Base-by-base conservation (phyloP, 495 filamentous ascomycete species). In the Aspergillus incahuasiensis region DNA sequence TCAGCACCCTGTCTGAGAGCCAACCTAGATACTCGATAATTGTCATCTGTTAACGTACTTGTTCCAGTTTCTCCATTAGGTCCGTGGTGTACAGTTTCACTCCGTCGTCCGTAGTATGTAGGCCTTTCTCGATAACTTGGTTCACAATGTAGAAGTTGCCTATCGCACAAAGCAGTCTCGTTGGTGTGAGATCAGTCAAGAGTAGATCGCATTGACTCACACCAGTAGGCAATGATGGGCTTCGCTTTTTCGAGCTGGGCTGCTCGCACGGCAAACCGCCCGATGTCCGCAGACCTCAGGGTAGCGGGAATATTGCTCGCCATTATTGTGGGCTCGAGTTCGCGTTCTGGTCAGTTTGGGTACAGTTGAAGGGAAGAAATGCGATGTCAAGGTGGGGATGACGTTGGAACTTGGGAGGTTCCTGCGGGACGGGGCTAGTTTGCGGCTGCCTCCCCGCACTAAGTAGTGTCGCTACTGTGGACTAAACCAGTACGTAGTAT, bases 101-200 rank as follows among this genome's bases (percentile, higher is more conserved):
- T 61, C 94, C 91, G 39, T 85, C 80, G 66, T 91, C 86, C 49
- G 77, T 72, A 20, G 75, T 81, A 67, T 97, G 95, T 35, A 97
- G 83, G 24, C 80, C 75, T 69, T 84, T 87, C 15, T 81, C 76
- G 6, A 99, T 84, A 49, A 97, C 92, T 62, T 95, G 89, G 60
- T 97, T 90, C 55, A 95, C 88, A 32, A 92, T 89, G 82, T 87
- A 92, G 67, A 92, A 97, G 60, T 94, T 87, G 68, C 92, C 92
- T 96, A 56, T 47, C 32, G 43, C 16, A 22, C 32, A 48, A 15
- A 12, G 32, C 3, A 12, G 20, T 50, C 19, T 54, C 60, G 49
- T 54, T 22, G 47, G 55, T 25, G 22, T 43, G 5, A 22, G 24
- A 56, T 58, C 59, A 35, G 53, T 55, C 35, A n/a, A 48, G 39